Conservation (phyloP, 179 eudicot genomes). For the Pouteria campechiana region DNA sequence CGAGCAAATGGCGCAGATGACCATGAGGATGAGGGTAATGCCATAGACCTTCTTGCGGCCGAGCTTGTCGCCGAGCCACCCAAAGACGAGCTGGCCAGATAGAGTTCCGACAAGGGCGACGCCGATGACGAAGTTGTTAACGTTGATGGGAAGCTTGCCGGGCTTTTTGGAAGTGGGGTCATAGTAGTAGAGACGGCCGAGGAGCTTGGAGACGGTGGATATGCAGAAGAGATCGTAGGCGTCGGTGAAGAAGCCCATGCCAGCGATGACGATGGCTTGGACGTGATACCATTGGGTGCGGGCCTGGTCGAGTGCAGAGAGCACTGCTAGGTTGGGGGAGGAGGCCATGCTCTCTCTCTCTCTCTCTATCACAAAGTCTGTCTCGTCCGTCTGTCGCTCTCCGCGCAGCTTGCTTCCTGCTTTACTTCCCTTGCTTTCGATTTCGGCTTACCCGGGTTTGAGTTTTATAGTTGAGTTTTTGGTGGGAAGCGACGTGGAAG, state of each 20-base stretch:
- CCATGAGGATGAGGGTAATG: constrained; percentile 20
- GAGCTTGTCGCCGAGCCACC: constrained; percentile 24
- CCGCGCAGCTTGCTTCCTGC: too few species aligned
- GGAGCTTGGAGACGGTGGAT: constrained; percentile 20
- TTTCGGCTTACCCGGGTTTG: too few species aligned
- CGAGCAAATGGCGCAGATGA: constrained; percentile 19
- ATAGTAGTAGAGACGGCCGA: constrained; percentile 27
- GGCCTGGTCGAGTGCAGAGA: constrained; percentile 24
- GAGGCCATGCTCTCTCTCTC: too few species aligned
- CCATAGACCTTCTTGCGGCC: constrained; percentile 30
- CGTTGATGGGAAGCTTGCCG: constrained; percentile 15
- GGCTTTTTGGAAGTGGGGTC: constrained; percentile 5
- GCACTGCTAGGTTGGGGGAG: constrained; percentile 20
- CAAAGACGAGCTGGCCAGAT: constrained; percentile 26
- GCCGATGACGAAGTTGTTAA: constrained; percentile 21
- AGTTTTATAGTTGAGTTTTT: too few species aligned
- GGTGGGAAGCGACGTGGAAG: too few species aligned
- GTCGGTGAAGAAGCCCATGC: constrained; percentile 35
- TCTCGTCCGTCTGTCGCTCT: too few species aligned
- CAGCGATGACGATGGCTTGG: constrained; percentile 23
- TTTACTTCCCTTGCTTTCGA: too few species aligned
- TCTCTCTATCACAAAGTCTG: too few species aligned
- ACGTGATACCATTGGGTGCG: constrained; percentile 24
- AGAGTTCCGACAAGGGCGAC: constrained; percentile 30
- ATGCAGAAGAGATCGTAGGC: constrained; percentile 30